Conservation (phyloP, 257 asterid species). For the Solanum dulcamara region DNA sequence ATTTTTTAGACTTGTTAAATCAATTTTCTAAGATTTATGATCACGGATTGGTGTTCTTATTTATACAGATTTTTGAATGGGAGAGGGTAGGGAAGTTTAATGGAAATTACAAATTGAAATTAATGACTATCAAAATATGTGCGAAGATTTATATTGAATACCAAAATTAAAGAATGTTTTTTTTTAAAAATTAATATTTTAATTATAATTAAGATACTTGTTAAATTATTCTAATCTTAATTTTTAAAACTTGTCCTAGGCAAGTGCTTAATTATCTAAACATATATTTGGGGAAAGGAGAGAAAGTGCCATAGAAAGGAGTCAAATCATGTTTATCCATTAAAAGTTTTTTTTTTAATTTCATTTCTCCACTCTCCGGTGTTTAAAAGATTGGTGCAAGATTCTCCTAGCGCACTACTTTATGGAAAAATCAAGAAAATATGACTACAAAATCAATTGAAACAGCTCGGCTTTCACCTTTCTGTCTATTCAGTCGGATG, state of each 20-base stretch:
- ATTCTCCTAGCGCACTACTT: slow-evolving; percentile 39
- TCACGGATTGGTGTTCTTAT: background rate
- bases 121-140: too few relatives aligned
- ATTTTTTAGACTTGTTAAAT: too few relatives aligned
- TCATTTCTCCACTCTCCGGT: background rate
- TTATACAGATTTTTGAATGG: background rate
- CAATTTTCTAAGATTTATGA: background rate
- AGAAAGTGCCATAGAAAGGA: background rate
- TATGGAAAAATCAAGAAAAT: slow-evolving; percentile 11
- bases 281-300: background rate
- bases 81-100: background rate
- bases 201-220: background rate
- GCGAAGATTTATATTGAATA: background rate
- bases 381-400: slow-evolving; percentile 44
- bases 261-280: background rate
- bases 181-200: too few relatives aligned
- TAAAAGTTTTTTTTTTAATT: background rate
- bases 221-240: background rate
- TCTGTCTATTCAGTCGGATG: slow-evolving; percentile 19
- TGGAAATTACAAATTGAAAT: too few relatives aligned
- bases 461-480: slow-evolving; percentile 33
- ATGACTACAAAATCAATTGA: slow-evolving; percentile 19
- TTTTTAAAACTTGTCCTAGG: too few relatives aligned
- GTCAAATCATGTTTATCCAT: background rate
- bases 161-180: background rate